Base-by-base conservation (phyloP, 257 asterid genomes). In the Cordia subcordata region DNA sequence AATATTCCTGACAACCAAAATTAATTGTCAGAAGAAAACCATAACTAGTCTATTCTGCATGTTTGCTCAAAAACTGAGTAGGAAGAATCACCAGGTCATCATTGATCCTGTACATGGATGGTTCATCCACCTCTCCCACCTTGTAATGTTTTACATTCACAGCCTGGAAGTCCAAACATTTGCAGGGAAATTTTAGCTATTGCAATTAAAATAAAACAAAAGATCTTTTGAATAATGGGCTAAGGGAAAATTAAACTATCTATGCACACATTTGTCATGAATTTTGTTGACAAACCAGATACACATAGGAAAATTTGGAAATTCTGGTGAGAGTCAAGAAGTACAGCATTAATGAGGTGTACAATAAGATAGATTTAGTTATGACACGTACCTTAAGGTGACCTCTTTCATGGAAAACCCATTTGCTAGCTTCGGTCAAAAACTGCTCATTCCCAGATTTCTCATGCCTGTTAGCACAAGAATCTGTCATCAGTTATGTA, bases 341-440 rank as follows among this genome's bases (percentile, higher is more conserved):
- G 21, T 10, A n/a, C 19, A 57, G 22, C 35, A 27, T 52, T 8
- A 11, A 13, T 8, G 8, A 50, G 18, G 47, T 45, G 50, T 21
- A 37, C 21, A 45, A 60, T 57, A 17, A 50, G 39, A 51, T 11
- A 38, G 39, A 11, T 49, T 16, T 13, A 53, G 63, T 5, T 12
- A 13, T 57, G 60, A 61, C 42, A 19, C 17, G 33, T 77, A 86
- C 96, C 96, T 85, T 88, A 49, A 88, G 82, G 75, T 88, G 93
- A 55, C 96, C 95, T 63, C 93, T 79, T 69, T 83, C 95, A 70
- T 88, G 96, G 85, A 88, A 88, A 64, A 88, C 75, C 96, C 96
- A 88, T 79, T 85, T 88, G 84, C 90, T 78, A 71, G 81, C 66
- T 78, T 88, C 96, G 54, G 84, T 78, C 51, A 72, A 65, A 65